These are phyloP conservation scores for Termitomyces sp. DNA, from an alignment of 768 basidiomycete genomes.

Conservation along the genomic window DNA sequence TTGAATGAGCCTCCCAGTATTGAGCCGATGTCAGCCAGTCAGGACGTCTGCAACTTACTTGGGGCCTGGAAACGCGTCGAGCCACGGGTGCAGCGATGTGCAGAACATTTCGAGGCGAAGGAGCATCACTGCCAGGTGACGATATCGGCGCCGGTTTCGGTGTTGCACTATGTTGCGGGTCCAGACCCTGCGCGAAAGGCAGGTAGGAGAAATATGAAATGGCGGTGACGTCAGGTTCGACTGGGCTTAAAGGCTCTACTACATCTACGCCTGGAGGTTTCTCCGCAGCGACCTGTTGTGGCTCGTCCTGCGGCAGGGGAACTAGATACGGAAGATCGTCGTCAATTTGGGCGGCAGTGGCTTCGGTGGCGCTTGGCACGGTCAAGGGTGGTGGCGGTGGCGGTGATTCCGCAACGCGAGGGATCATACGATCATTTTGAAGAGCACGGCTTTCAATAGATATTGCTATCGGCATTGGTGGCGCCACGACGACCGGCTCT, in stretches of 20 bases:
- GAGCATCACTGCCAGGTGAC: not conserved
- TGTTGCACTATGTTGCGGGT: not conserved
- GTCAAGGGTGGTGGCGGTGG: not conserved
- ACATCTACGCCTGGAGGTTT: not conserved
- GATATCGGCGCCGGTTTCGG: not conserved
- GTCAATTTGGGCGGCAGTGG: not conserved
- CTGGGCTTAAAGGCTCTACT: not conserved
- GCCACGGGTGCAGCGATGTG: not conserved
- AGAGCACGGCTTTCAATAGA: not conserved
- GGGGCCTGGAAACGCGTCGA: not conserved
- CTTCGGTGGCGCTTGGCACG: not conserved
- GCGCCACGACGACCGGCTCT: not conserved
- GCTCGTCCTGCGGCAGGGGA: not conserved
- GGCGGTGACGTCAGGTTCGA: not conserved
- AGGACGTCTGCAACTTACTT: constrained; percentile 1
- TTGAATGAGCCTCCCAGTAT: not conserved
- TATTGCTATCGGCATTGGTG: not conserved
- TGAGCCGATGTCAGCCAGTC: constrained; percentile 1
- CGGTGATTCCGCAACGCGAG: not conserved
- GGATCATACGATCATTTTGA: not conserved
- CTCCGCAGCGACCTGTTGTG: not conserved
- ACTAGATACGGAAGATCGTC: not conserved
- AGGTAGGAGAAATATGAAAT: not conserved
- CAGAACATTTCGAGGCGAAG: not conserved
- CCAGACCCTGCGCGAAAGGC: not conserved